These are phyloP conservation scores for Miscanthus lutarioriparius DNA, from an alignment of 176 grass and related monocot species.

Conservation along the genomic window DNA sequence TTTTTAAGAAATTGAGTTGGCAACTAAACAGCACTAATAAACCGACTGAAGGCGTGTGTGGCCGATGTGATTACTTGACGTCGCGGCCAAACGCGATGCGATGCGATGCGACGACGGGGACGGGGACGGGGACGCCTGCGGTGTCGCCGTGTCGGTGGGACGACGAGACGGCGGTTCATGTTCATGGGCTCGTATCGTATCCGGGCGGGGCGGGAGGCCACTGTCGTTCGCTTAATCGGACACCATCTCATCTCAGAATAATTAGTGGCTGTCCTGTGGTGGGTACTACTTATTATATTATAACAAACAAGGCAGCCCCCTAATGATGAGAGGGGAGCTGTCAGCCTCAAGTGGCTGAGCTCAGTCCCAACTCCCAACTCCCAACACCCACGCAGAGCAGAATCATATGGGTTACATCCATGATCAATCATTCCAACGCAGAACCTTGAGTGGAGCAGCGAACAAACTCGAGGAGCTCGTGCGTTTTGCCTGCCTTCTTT, in stretches of 20 bases:
- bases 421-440: too few relatives aligned
- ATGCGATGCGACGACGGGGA: background rate
- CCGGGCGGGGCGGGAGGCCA: background rate
- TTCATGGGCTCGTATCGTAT: background rate
- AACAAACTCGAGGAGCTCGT: too few relatives aligned
- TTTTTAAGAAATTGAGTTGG: too few relatives aligned
- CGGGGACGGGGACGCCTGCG: too few relatives aligned
- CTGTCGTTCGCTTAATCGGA: conserved; percentile 1
- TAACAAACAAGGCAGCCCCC: background rate
- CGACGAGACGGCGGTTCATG: background rate
- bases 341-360: background rate
- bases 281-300: too few relatives aligned
- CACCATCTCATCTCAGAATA: background rate
- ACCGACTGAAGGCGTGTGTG: too few relatives aligned
- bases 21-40: too few relatives aligned
- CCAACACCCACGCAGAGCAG: too few relatives aligned
- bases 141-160: conserved; percentile 35
- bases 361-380: too few relatives aligned
- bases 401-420: background rate
- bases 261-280: background rate
- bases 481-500: too few relatives aligned
- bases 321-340: conserved; percentile 37
- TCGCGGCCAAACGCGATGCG: background rate
- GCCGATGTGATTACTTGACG: conserved; percentile 28
- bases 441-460: too few relatives aligned